Conservation (phyloP, 495 filamentous ascomycete species). For the Neurospora sp. region DNA sequence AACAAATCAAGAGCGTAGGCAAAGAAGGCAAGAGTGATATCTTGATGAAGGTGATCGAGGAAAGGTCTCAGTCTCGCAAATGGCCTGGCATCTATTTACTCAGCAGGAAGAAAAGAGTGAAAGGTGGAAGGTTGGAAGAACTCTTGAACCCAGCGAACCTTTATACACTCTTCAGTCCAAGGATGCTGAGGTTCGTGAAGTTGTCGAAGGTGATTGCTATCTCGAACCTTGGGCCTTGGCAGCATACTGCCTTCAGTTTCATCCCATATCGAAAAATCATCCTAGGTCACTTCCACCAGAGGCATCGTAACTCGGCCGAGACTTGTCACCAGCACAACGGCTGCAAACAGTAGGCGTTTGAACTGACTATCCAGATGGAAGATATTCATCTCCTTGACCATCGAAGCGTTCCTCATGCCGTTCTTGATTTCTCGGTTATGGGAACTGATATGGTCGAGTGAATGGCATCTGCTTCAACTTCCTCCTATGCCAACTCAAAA, state of each 20-base stretch:
- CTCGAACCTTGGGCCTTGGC: neutral
- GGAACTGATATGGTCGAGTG: neutral
- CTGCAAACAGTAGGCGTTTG: neutral
- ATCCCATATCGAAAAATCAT: neutral
- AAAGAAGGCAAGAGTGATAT: too few relatives aligned
- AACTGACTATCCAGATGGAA: neutral
- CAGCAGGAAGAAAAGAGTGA: neutral
- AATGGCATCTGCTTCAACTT: neutral
- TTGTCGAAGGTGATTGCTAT: neutral
- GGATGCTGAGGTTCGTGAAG: neutral
- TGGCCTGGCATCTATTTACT: neutral
- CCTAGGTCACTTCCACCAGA: neutral
- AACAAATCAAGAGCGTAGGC: neutral
- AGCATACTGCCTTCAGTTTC: neutral
- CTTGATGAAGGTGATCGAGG: too few relatives aligned
- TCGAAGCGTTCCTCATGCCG: neutral
- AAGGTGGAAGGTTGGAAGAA: neutral
- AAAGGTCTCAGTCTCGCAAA: neutral
- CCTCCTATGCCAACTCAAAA: neutral
- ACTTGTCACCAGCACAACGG: neutral
- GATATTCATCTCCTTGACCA: neutral
- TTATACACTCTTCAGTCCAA: neutral
- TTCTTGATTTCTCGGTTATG: neutral
- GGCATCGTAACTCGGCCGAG: neutral
- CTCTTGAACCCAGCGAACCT: neutral